Conservation (phyloP, 2,329 filamentous ascomycete genomes). For the Aspergillus sojae region DNA sequence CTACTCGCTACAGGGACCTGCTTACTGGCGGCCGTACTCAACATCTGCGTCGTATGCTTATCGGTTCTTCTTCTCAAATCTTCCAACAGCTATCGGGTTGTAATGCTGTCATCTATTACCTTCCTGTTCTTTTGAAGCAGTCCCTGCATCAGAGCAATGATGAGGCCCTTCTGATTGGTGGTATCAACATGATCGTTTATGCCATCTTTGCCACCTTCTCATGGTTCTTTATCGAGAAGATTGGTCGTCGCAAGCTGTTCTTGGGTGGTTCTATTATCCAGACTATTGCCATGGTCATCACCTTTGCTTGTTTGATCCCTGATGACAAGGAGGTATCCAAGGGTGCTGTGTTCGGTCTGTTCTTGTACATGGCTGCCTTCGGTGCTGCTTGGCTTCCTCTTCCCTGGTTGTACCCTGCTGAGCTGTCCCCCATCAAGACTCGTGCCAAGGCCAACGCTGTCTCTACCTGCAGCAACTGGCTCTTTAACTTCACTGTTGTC, state of each 20-base stretch:
- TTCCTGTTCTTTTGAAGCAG: constrained; percentile 50
- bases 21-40: constrained; percentile 43
- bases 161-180: constrained; percentile 56
- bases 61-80: constrained; percentile 44
- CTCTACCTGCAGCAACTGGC: constrained; percentile 58
- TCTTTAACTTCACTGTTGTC: constrained; percentile 59
- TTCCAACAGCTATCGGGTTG: constrained; percentile 56
- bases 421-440: constrained; percentile 58
- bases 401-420: constrained; percentile 59
- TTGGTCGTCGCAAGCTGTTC: constrained; percentile 50
- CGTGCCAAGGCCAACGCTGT: constrained; percentile 59
- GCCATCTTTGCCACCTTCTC: constrained; percentile 47
- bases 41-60: constrained; percentile 43
- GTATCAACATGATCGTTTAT: constrained; percentile 54
- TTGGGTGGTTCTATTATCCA: constrained; percentile 44
- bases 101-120: constrained; percentile 55
- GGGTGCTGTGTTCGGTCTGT: constrained; percentile 60
- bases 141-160: constrained; percentile 45
- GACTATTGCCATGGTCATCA: constrained; percentile 42
- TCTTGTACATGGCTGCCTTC: constrained; percentile 71
- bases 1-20: constrained; percentile 49
- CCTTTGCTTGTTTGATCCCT: constrained; percentile 43
- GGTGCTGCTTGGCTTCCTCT: constrained; percentile 67
- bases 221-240: constrained; percentile 53
- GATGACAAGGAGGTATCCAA: constrained; percentile 29